Conservation (phyloP, 768 basidiomycete genomes). For the Chiua virens region DNA sequence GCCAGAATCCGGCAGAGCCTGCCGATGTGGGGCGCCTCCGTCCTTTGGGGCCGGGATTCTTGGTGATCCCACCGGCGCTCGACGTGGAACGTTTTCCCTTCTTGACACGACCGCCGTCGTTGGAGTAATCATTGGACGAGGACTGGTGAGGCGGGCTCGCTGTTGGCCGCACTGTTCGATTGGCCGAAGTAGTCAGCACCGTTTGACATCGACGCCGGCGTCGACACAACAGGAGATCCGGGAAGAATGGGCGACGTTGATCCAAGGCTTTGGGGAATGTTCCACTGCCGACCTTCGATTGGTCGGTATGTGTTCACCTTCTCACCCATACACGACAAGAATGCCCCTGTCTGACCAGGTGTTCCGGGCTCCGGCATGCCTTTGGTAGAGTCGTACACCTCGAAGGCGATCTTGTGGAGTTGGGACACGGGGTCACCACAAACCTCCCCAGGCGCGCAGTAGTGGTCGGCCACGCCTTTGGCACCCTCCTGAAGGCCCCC, state of each 20-base stretch:
- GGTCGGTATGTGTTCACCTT: conserved; percentile 91
- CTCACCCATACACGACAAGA: conserved; percentile 90
- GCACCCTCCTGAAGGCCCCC: conserved; percentile 88
- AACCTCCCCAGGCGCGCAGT: conserved; percentile 80
- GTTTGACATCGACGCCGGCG: conserved; percentile 51
- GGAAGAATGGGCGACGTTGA: conserved; percentile 62
- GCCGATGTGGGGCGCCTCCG: conserved; percentile 79
- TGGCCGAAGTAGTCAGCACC: conserved; percentile 67
- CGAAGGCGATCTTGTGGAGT: conserved; percentile 93
- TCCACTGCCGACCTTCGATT: conserved; percentile 82
- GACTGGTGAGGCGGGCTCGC: conserved; percentile 69
- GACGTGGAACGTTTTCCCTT: conserved; percentile 76
- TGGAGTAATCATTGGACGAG: conserved; percentile 65
- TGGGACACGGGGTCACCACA: conserved; percentile 95
- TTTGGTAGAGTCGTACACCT: conserved; percentile 76
- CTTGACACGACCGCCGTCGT: conserved; percentile 84
- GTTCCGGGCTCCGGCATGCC: conserved; percentile 73
- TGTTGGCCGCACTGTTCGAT: conserved; percentile 44
- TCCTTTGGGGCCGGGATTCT: conserved; percentile 41
- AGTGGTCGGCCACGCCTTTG: conserved; percentile 81
- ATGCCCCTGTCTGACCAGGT: conserved; percentile 76
- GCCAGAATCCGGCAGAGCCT: conserved; percentile 63
- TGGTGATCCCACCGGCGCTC: conserved; percentile 50
- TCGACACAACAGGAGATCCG: conserved; percentile 67
- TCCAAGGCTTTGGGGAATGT: conserved; percentile 42